Evolutionary conservation across 306 rosid species (phyloP).

Genomic region (Castanospermum australe): DNA sequence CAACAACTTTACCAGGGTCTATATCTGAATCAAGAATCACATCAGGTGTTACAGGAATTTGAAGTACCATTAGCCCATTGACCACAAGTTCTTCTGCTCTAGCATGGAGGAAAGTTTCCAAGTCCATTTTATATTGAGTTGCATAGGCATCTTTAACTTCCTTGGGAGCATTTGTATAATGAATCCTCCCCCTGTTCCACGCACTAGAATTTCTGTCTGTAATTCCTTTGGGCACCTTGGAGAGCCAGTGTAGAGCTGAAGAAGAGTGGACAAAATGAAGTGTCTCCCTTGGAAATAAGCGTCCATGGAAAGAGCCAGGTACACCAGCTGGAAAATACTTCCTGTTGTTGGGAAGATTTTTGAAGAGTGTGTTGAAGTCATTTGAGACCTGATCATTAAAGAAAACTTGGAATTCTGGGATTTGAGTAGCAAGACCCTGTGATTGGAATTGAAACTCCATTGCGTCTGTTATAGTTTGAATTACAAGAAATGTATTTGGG

Average conservation of each 20-base stretch:
- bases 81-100: slow-evolving; percentile 38
- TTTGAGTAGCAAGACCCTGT: neutral
- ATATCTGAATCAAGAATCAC: neutral
- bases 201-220: neutral
- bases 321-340: slow-evolving; percentile 6
- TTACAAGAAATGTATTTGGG: slow-evolving; percentile 6
- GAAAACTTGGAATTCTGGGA: slow-evolving; percentile 19
- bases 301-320: slow-evolving; percentile 10
- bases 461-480: slow-evolving; percentile 15
- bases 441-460: neutral
- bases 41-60: slow-evolving; percentile 16
- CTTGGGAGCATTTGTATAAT: slow-evolving; percentile 13
- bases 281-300: slow-evolving; percentile 16
- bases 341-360: neutral
- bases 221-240: slow-evolving; percentile 5
- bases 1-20: slow-evolving; percentile 12
- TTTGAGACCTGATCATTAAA: slow-evolving; percentile 32
- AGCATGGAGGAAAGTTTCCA: slow-evolving; percentile 26
- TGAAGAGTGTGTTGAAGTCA: slow-evolving; percentile 35
- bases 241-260: slow-evolving; percentile 13
- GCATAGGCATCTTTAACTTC: slow-evolving; percentile 34
- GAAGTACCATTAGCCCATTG: slow-evolving; percentile 34
- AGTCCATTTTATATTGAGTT: slow-evolving; percentile 14
- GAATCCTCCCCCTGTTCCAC: slow-evolving; percentile 35
- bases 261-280: slow-evolving; percentile 33